Base-by-base conservation (phyloP, 2,329 filamentous ascomycete genomes). In the Eurotiales sp. region DNA sequence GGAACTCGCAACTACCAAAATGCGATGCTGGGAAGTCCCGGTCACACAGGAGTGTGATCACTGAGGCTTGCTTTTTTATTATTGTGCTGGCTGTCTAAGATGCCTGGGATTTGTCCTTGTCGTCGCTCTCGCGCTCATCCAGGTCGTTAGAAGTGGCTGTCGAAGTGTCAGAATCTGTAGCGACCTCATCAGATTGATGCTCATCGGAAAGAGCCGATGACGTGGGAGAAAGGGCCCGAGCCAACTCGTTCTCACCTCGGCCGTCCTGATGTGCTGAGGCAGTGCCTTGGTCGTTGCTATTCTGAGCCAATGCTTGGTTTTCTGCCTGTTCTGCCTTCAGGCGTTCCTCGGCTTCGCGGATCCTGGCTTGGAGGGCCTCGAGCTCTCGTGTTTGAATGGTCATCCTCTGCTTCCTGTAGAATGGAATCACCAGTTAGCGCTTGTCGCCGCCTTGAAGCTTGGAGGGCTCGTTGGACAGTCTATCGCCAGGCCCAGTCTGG, bases 311-410 rank as follows among this genome's bases (percentile, higher is more conserved):
- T 49, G 23, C 15, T 53, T 50, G 22, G 15, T 45, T 49, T 17
- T 15, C 42, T 22, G 30, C 37, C 57, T 44, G 10, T 59, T 55
- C 54, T 63, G 61, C 61, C 47, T 60, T 56, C 74, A 97, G 79
- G 40, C 86, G 86, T 60, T 87, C 80, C 72, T 96, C 91, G 72
- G 93, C 90, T 63, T 90, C 90, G 61, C 84, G 86, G 61, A 97
- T 83, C 60, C 85, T 85, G 47, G 84, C 84, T 72, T 96, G 90
- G 63, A 97, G 85, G 51, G 85, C 84, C 70, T 95, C 86, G 59
- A 97, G 85, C 71, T 96, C 89, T 56, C 84, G 82, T 50, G 82
- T 83, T 67, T 89, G 87, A 47, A 80, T 82, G 57, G 79, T 81
- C 65, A 97, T 85, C 54, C 82, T 81, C 65, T 90, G 84, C 73